phyloP scores from a whole-genome alignment of 176 grass and related monocot species.

The Paspalum vaginatum region DNA sequence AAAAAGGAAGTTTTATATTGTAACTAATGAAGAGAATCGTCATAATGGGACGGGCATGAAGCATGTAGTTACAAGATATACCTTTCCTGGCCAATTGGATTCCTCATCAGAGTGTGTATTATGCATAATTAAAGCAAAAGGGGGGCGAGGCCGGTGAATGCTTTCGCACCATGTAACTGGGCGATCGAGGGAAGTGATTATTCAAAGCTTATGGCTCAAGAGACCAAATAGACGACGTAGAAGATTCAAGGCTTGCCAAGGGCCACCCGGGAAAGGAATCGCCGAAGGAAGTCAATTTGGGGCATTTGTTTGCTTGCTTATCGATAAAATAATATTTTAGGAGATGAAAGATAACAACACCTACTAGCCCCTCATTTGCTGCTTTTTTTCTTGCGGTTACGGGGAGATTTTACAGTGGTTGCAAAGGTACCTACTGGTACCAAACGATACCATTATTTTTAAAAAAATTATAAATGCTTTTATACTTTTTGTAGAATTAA shows the following conservation, averaged over 20 bases:
- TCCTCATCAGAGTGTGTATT: neutral
- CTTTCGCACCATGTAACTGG: neutral
- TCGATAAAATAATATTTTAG: too few species aligned
- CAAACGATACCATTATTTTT: too few species aligned
- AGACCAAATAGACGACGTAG: constrained; percentile 2
- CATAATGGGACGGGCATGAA: constrained; percentile 11
- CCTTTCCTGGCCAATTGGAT: constrained; percentile 41
- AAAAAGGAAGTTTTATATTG: neutral
- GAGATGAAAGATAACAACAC: too few species aligned
- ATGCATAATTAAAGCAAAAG: neutral
- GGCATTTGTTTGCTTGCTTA: too few species aligned
- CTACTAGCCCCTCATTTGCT: too few species aligned
- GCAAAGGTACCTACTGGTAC: too few species aligned
- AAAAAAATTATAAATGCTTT: too few species aligned
- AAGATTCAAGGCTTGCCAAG: constrained; percentile 23
- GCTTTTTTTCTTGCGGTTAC: too few species aligned
- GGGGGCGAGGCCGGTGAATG: neutral
- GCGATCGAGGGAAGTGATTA: neutral
- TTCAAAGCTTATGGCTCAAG: constrained; percentile 33
- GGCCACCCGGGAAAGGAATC: constrained; percentile 46
- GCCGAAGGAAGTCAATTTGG: too few species aligned
- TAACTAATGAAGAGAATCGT: constrained; percentile 17
- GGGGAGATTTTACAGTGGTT: too few species aligned
- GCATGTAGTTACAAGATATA: constrained; percentile 42
- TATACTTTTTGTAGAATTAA: too few species aligned